Evolutionary conservation across 2,329 filamentous ascomycete species (phyloP), one percentile per base, ranked within the genome.

Genomic region (Penicillium paneum): DNA sequence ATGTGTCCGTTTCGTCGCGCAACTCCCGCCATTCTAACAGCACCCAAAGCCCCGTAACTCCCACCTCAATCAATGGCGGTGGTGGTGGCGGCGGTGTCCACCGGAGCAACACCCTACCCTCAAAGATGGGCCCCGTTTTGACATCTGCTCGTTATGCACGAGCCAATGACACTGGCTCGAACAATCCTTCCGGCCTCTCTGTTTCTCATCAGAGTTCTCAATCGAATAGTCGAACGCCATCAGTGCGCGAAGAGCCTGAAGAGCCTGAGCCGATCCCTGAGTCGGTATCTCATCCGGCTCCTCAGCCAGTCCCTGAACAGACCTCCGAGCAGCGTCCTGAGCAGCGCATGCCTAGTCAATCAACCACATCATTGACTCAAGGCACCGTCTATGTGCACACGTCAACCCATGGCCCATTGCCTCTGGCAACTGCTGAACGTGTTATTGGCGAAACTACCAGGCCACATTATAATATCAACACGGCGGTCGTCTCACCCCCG

Each of bases 1-100:
- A 97, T 67, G 89, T 93, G 47, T 97, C 94, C 3, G 90, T 91
- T 0, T 96, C 92, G 4, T 97, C 94, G n/a, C 85, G 87, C 63
- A 86, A 90, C 62, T 96, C 92, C 5, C 84, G 87, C 55, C 81
- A 86, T 56, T 92, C 91, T 24, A 86, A 84, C 57, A 87, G 83
- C 54, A 81, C 83, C 26, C 84, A 87, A 8, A 90, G 85, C 49
- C 90, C 91, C 0, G 83, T 80, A 49, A 71, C 75, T 28, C 81
- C 87, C 0, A 81, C 81, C 1, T 78, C 84, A 42, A 78, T 74
- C 38, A 79, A 83, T 53, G 74, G 73, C 31, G 77, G 78, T 54
- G 74, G 74, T 38, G 77, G 78, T 38, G 82, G 84, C 29, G 77
- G 78, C 39, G 82, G 84, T 41, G 79, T 90, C n/a, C 82, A 86